Evolutionary conservation across 331 rosid genomes (phyloP).

Genomic region (Phaseolus coccineus): DNA sequence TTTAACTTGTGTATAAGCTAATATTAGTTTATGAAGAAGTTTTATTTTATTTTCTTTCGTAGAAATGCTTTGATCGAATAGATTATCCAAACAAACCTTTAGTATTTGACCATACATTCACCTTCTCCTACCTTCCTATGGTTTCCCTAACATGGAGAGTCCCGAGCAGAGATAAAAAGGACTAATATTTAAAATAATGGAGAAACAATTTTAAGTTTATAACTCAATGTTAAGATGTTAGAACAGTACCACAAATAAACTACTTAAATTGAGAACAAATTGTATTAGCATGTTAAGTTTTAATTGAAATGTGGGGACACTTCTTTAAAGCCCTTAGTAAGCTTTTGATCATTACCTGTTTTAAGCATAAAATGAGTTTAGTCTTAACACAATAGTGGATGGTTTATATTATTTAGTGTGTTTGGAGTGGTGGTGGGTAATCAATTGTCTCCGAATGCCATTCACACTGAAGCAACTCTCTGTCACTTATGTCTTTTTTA

Average conservation of each 20-base stretch:
- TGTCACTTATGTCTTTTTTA: background rate
- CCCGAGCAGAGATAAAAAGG: background rate
- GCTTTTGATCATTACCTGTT: background rate
- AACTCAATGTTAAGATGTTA: background rate
- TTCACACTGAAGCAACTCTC: too few relatives aligned
- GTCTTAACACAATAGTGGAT: background rate
- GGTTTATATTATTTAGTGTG: background rate
- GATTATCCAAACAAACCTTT: too few relatives aligned
- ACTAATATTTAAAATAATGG: background rate
- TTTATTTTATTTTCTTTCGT: too few relatives aligned
- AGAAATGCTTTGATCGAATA: too few relatives aligned
- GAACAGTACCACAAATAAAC: constrained; percentile 5
- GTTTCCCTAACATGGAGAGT: constrained; percentile 28
- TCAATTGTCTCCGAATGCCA: too few relatives aligned
- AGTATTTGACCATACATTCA: constrained; percentile 29
- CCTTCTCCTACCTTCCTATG: background rate
- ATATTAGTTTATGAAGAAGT: too few relatives aligned
- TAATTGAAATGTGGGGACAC: too few relatives aligned
- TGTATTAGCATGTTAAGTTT: too few relatives aligned
- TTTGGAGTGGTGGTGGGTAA: too few relatives aligned
- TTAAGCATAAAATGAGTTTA: background rate
- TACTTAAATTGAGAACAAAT: background rate
- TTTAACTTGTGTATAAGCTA: too few relatives aligned
- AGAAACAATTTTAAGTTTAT: constrained; percentile 29
- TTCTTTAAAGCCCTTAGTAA: background rate